Base-by-base conservation (phyloP, 257 asterid genomes). In the Forsythia suspensa region DNA sequence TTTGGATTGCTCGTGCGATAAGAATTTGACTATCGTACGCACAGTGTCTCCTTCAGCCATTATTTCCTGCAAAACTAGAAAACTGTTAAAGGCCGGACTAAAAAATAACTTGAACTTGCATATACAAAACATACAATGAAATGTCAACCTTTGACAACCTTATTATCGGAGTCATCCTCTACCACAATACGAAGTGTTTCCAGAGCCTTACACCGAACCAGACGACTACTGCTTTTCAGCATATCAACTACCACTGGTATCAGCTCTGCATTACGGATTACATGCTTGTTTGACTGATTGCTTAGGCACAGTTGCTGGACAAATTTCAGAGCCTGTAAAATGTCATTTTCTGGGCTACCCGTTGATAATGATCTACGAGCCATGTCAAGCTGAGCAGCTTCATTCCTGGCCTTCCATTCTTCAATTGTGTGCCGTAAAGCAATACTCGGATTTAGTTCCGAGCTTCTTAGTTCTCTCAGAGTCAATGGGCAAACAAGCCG, bases 361-460 rank as follows among this genome's bases (percentile, higher is more conserved):
- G 78, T 52, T 55, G 90, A 80, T 55, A 96, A 76, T 13, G 92
- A 90, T 79, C 88, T 86, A 29, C 91, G 92, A 65, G 98, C 97
- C 95, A 90, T 90, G 84, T 96, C 99, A 9, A 96, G 86, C 84
- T 94, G 92, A 74, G 91, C 94, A 40, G 99, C 99, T 82, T 91
- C 98, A 40, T 94, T 94, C 85, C 99, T 91, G 0, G 98, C 98
- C 76, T 91, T 92, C 99, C 99, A 96, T 82, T 96, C 96, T 84
- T 91, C 98, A 18, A 96, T 96, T 0, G 99, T 91, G 86, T 90
- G 86, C 70, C 96, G 83, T 65, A 96, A 82, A 72, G 99, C 97
- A 77, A 96, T 94, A 74, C 98, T 91, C 38, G 99, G 94, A 80
- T 92, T 96, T 55, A 96, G 86, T 65, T 96, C 98, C 0, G 84